Conservation (phyloP, 768 basidiomycete genomes). For the Trametes villosa region DNA sequence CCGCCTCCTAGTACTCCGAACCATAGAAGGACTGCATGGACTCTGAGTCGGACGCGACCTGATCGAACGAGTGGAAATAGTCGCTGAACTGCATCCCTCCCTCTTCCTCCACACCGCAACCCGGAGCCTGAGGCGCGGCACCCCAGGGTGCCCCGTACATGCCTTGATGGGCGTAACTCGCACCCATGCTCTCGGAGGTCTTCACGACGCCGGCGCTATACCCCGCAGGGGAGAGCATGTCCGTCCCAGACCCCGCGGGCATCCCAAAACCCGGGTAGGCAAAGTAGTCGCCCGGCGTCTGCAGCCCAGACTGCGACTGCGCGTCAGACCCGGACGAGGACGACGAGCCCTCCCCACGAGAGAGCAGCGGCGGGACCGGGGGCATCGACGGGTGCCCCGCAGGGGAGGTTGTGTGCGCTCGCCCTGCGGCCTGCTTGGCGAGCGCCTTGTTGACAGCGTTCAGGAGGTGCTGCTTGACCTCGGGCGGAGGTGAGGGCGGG, state of each 20-base stretch:
- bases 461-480: not conserved
- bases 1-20: too few species aligned
- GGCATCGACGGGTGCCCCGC: not conserved
- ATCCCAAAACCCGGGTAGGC: not conserved
- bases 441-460: not conserved
- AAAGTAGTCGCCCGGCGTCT: constrained; percentile 5
- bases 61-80: constrained; percentile 4
- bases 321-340: not conserved
- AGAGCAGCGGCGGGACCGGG: not conserved
- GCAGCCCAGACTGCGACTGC: not conserved
- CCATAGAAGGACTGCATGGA: not conserved
- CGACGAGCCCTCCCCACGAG: constrained; percentile 3
- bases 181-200: constrained; percentile 8
- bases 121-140: not conserved
- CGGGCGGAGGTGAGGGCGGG: not conserved
- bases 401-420: not conserved
- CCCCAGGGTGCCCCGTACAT: not conserved
- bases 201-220: not conserved
- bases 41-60: not conserved
- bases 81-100: constrained; percentile 9
- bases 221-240: not conserved
- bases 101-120: not conserved
- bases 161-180: not conserved
- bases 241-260: too few species aligned
- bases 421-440: not conserved